These are phyloP conservation scores for Tilletia walkeri DNA, from an alignment of 1,284 basidiomycete species.

Conservation along the genomic window DNA sequence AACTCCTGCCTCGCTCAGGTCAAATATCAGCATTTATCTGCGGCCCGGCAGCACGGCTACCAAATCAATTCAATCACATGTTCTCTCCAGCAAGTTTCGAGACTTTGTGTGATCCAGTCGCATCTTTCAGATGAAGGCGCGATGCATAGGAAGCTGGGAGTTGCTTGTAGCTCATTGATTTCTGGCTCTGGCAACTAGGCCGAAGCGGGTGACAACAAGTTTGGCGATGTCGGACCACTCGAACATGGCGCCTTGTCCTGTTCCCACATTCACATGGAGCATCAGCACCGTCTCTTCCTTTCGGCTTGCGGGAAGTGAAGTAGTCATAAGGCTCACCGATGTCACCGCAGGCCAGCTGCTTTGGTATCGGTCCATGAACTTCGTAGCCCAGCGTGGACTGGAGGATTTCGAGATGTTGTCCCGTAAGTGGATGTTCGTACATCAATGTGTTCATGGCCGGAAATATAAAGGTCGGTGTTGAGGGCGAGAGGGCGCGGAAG, in stretches of 20 bases:
- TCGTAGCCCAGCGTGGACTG: constrained; percentile 73
- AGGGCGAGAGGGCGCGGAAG: constrained; percentile 77
- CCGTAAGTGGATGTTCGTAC: constrained; percentile 91
- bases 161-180: not conserved
- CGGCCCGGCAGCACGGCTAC: no score
- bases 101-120: no score
- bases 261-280: not conserved
- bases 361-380: constrained; percentile 80
- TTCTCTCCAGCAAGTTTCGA: no score
- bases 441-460: constrained; percentile 99
- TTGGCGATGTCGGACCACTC: constrained; percentile 47
- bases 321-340: constrained; percentile 62
- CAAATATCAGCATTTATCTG: no score
- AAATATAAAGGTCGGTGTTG: constrained; percentile 80
- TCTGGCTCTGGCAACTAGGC: constrained; percentile 17
- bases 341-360: constrained; percentile 87
- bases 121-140: no score
- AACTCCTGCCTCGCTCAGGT: no score
- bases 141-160: no score
- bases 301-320: not conserved
- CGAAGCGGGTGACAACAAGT: constrained; percentile 28
- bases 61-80: no score
- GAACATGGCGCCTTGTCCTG: constrained; percentile 43
- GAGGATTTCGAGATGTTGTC: constrained; percentile 71
- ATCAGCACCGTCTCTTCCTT: not conserved